Evolutionary conservation across 176 grass and related monocot species (phyloP), one percentile per base, ranked within the genome.

Genomic region (Rhynchospora pubera): DNA sequence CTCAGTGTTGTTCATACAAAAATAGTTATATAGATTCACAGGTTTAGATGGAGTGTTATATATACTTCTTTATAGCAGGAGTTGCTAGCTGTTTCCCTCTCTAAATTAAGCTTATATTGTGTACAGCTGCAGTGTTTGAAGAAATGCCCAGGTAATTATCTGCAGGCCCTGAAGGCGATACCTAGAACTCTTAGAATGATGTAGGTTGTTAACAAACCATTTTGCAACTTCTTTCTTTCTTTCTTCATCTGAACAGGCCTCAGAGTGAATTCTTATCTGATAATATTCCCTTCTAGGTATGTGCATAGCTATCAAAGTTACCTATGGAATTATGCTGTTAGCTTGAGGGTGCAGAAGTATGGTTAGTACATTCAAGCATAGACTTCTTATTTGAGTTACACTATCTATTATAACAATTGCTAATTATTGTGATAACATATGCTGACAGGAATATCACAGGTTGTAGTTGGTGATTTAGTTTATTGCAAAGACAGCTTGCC

Each of bases 241-340:
- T 80, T 85, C 55, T 67, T 81, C 65, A 65, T 81, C 66, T 11
- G 79, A 57, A 81, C 59, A 34, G 11, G 72, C 34, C 1, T n/a
- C 65, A 66, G n/a, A 82, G 42, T 52, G 43, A 62, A 64, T 82
- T 84, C 30, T 78, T 10, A 15, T 86, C 18, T 78, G 22, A 26
- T 83, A 39, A 62, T 23, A 60, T 79, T 89, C 42, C 83, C 65
- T 75, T 91, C 14, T 80, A 98, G 96, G 92, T 98, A 94, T 47
- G 89, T 94, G 44, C 96, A 98, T 87, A 90, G 92, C 83, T 98
- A 98, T 76, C 96, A 98, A 91, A 98, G 96, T 85, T 94, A 93
- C 86, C 60, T 98, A 53, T 98, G 96, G 96, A 98, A 98, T 60
- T 85, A 94, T 93, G 92, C 96, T 87, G 96, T 89, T 78, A 98